These are phyloP conservation scores for Aspergillus floridensis DNA, from an alignment of 2,329 filamentous ascomycete species.

Conservation along the genomic window DNA sequence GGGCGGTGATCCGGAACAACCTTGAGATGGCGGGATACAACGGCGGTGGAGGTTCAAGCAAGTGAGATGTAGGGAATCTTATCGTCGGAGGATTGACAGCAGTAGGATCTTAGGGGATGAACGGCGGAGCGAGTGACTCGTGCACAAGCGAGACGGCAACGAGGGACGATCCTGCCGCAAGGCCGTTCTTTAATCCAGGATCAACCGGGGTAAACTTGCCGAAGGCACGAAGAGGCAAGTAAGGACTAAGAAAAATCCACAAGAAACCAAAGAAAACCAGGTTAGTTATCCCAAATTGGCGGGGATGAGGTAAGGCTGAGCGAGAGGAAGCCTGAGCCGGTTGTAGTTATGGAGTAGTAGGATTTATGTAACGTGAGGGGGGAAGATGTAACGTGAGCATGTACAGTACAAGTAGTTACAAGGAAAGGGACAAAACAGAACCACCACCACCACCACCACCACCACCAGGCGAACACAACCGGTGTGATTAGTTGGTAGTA, in stretches of 20 bases:
- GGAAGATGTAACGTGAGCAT: conserved; percentile 3
- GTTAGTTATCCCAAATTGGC: neutral
- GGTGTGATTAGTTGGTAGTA: too few species aligned
- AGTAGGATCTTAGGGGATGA: neutral
- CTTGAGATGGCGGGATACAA: neutral
- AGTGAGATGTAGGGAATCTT: neutral
- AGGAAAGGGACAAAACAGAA: neutral
- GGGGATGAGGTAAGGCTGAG: neutral
- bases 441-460: neutral
- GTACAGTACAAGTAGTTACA: neutral
- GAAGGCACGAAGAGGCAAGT: neutral
- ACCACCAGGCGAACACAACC: neutral
- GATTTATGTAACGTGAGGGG: conserved; percentile 8
- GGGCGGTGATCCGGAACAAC: neutral
- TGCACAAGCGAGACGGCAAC: neutral
- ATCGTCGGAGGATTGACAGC: neutral
- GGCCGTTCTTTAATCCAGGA: neutral
- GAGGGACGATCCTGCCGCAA: neutral
- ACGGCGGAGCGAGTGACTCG: neutral
- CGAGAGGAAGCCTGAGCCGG: neutral
- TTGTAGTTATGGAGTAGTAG: neutral
- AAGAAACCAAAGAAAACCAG: neutral
- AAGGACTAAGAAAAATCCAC: neutral
- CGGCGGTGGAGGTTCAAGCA: neutral
- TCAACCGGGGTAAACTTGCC: neutral